Conservation (phyloP, 2,329 filamentous ascomycete species). For the Paramyrothecium roridum region DNA sequence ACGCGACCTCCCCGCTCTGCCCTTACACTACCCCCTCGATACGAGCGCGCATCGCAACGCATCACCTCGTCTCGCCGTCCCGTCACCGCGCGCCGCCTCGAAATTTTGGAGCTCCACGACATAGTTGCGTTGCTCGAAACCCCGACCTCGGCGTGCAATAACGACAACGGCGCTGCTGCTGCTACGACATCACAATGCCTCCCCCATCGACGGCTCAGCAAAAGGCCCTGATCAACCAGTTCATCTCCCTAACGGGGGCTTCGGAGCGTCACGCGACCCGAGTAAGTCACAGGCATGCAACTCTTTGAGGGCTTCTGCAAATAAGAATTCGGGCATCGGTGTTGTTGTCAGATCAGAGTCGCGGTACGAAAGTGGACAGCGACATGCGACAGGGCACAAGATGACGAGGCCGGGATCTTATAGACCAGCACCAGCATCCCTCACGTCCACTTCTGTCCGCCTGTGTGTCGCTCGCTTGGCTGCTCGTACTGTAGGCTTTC, state of each 20-base stretch:
- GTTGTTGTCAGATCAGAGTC: too few relatives aligned
- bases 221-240: constrained; percentile 37
- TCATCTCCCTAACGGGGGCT: constrained; percentile 39
- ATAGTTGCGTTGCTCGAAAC: background rate
- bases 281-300: constrained; percentile 29
- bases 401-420: background rate
- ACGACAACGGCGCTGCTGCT: background rate
- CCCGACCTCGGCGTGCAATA: background rate
- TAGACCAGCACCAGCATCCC: background rate
- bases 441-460: background rate
- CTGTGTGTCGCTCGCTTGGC: background rate
- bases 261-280: constrained; percentile 39
- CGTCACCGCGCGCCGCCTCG: too few relatives aligned
- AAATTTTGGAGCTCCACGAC: too few relatives aligned
- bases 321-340: too few relatives aligned
- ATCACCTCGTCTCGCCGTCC: too few relatives aligned
- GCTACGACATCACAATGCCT: constrained; percentile 25
- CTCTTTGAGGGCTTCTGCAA: too few relatives aligned
- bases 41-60: background rate
- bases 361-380: too few relatives aligned
- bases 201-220: constrained; percentile 33
- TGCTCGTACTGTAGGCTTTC: background rate
- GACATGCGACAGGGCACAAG: too few relatives aligned
- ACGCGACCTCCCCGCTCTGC: background rate
- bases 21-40: background rate